Evolutionary conservation across 148 eudicot genomes (phyloP).

Genomic region (Cornus kousa): DNA sequence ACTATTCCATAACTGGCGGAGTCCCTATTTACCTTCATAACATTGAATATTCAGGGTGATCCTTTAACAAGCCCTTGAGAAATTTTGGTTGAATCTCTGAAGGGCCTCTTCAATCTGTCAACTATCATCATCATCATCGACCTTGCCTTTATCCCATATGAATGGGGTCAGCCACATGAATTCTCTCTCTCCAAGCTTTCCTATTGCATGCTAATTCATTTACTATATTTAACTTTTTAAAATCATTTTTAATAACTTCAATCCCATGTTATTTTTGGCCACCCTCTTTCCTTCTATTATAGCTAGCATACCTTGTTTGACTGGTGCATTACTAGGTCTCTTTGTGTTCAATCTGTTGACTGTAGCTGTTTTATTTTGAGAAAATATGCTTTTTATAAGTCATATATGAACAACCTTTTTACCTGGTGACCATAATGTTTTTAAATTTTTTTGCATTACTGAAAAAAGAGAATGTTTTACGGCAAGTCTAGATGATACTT

Average conservation of each 20-base stretch:
- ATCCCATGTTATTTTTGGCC: too few species aligned
- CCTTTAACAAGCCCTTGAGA: neutral
- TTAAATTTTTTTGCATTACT: neutral
- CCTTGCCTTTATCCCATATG: too few species aligned
- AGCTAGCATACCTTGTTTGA: too few species aligned
- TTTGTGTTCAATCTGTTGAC: too few species aligned
- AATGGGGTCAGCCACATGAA: too few species aligned
- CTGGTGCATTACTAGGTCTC: too few species aligned
- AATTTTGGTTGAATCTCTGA: neutral
- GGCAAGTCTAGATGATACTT: neutral
- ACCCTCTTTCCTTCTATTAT: too few species aligned
- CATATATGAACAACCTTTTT: neutral
- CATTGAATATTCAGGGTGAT: neutral
- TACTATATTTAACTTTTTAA: too few species aligned
- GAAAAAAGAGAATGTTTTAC: neutral
- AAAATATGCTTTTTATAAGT: neutral
- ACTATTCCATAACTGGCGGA: neutral
- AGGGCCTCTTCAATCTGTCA: neutral
- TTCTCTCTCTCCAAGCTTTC: too few species aligned
- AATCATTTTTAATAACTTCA: too few species aligned
- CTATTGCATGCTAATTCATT: too few species aligned
- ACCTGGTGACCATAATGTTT: neutral
- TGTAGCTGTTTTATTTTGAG: neutral
- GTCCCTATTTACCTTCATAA: neutral
- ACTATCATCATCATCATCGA: too few species aligned